These are phyloP conservation scores for Globisporangium spiculum DNA, from an alignment of 352 stramenopile genomes.

Conservation along the genomic window DNA sequence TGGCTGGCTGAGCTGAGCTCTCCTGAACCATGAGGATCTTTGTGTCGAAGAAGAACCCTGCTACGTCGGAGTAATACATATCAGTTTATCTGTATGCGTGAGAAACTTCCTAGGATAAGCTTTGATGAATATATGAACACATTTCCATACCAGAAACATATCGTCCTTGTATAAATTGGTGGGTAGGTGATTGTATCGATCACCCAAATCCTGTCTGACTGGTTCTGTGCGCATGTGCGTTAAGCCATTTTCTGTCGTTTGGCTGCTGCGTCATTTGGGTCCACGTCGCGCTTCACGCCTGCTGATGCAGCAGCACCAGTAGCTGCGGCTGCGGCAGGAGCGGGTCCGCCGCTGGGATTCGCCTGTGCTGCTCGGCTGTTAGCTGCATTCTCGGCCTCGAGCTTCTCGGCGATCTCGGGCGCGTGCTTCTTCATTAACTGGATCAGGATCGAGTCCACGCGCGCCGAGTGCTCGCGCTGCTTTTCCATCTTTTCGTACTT, in stretches of 20 bases:
- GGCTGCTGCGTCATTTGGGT: slow-evolving; percentile 11
- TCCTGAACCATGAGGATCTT: not conserved
- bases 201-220: not conserved
- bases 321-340: not conserved
- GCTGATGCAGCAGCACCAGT: not conserved
- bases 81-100: not conserved
- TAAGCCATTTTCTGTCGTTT: slow-evolving; percentile 70
- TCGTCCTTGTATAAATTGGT: not conserved
- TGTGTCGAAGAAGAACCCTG: not conserved
- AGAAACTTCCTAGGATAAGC: not conserved
- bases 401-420: slow-evolving; percentile 79
- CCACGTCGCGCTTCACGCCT: slow-evolving; percentile 28
- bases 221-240: not conserved
- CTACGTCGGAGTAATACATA: not conserved
- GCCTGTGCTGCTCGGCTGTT: slow-evolving; percentile 15
- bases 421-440: slow-evolving; percentile 86
- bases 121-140: not conserved
- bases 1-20: not conserved
- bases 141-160: not conserved
- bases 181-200: not conserved
- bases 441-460: slow-evolving; percentile 80
- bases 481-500: slow-evolving; percentile 88
- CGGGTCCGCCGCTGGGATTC: slow-evolving; percentile 5
- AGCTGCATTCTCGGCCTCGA: slow-evolving; percentile 44
- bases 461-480: slow-evolving; percentile 78